Conservation (phyloP, 23 red algal genomes). For the Agarophyton chilense region DNA sequence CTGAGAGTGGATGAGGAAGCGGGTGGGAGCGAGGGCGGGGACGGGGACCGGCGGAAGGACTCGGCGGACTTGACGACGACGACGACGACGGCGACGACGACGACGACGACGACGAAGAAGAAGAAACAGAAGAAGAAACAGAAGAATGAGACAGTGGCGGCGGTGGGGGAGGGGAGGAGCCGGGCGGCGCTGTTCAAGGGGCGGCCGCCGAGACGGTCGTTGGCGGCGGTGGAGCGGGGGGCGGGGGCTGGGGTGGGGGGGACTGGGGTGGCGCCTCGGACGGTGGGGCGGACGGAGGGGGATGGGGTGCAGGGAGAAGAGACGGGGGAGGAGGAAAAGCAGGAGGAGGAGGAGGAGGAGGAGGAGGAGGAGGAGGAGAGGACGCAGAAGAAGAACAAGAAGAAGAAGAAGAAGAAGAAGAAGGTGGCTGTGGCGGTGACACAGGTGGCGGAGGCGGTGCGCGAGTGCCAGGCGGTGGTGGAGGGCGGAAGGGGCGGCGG, state of each 20-base stretch:
- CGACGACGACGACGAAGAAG: too few species aligned
- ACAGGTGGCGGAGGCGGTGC: neutral
- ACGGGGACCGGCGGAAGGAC: neutral
- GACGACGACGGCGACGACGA: too few species aligned
- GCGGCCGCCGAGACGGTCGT: constrained; percentile 4
- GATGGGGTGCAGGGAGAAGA: neutral
- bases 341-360: neutral
- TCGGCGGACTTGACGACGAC: neutral
- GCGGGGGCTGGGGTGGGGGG: neutral
- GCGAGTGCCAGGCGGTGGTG: neutral
- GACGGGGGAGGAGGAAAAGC: neutral
- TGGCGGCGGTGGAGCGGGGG: neutral
- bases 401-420: neutral
- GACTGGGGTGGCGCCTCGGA: neutral
- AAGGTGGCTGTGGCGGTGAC: neutral
- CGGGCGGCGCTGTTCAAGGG: constrained; percentile 3
- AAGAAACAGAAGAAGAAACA: too few species aligned
- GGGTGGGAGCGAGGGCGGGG: too few species aligned
- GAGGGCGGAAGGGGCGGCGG: neutral
- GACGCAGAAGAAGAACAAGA: neutral
- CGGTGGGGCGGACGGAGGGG: neutral
- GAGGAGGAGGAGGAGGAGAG: neutral
- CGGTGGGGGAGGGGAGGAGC: too few species aligned
- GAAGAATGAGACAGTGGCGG: too few species aligned
- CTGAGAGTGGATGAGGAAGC: too few species aligned